Conservation (phyloP, 345 rosid genomes). For the Salix dunnii region DNA sequence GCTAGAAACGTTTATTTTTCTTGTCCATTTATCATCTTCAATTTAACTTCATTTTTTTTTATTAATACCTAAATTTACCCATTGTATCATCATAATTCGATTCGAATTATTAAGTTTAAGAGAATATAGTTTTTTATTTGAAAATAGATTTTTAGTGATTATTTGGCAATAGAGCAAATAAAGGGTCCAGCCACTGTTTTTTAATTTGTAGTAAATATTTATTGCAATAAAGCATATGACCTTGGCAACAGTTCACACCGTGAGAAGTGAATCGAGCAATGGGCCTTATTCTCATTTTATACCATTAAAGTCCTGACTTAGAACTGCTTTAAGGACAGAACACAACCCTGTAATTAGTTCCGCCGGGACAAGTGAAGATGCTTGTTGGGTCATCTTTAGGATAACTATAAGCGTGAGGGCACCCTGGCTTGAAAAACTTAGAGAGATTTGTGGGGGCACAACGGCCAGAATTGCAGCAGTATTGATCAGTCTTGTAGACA, state of each 20-base stretch:
- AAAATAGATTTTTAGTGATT: too few relatives aligned
- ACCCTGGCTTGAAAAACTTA: constrained; percentile 22
- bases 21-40: too few relatives aligned
- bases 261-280: neutral
- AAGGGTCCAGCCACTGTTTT: too few relatives aligned
- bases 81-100: too few relatives aligned
- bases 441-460: constrained; percentile 27
- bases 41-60: too few relatives aligned
- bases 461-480: constrained; percentile 36
- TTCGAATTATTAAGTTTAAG: too few relatives aligned
- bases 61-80: too few relatives aligned
- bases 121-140: too few relatives aligned
- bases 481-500: constrained; percentile 40
- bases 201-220: too few relatives aligned
- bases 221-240: neutral
- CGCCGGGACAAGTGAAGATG: constrained; percentile 35
- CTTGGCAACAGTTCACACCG: neutral
- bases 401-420: constrained; percentile 28
- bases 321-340: constrained; percentile 24
- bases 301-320: neutral
- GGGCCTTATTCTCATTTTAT: neutral
- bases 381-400: constrained; percentile 30
- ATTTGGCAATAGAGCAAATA: too few relatives aligned
- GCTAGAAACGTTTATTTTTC: too few relatives aligned
- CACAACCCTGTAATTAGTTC: constrained; percentile 26